These are phyloP conservation scores for Mycena floridula DNA, from an alignment of 768 basidiomycete species.

Conservation along the genomic window DNA sequence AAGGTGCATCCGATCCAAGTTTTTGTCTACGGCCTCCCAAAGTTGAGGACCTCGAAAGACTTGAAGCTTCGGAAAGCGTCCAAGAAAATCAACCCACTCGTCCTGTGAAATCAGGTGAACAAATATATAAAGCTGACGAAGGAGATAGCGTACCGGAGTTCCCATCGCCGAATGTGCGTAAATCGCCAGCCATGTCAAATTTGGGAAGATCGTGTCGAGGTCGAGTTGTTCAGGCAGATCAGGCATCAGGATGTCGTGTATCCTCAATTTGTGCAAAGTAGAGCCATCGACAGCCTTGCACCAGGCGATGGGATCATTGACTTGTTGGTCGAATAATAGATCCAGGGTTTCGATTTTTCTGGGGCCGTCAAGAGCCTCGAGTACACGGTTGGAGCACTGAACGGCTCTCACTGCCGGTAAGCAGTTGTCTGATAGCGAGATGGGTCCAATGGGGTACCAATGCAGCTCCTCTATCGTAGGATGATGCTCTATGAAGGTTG, in stretches of 20 bases:
- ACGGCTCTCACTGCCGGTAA: conserved; percentile 37
- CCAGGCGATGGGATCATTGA: background rate
- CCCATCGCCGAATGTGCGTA: too few relatives aligned
- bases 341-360: background rate
- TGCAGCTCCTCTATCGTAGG: conserved; percentile 38
- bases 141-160: too few relatives aligned
- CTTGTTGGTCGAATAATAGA: background rate
- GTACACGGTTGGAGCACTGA: conserved; percentile 26
- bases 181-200: conserved; percentile 2
- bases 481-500: conserved; percentile 37
- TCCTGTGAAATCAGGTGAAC: conserved; percentile 18
- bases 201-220: background rate
- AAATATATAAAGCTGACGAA: too few relatives aligned
- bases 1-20: conserved; percentile 33
- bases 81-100: conserved; percentile 33
- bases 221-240: background rate
- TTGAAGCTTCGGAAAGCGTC: conserved; percentile 35
- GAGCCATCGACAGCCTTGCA: background rate
- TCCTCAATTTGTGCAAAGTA: background rate
- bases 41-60: conserved; percentile 36
- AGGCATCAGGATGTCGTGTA: background rate
- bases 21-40: conserved; percentile 32
- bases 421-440: conserved; percentile 24
- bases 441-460: conserved; percentile 36
- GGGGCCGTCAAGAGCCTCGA: conserved; percentile 11